Evolutionary conservation across 2,329 filamentous ascomycete species (phyloP).

Genomic region (Colletotrichum australisinense): DNA sequence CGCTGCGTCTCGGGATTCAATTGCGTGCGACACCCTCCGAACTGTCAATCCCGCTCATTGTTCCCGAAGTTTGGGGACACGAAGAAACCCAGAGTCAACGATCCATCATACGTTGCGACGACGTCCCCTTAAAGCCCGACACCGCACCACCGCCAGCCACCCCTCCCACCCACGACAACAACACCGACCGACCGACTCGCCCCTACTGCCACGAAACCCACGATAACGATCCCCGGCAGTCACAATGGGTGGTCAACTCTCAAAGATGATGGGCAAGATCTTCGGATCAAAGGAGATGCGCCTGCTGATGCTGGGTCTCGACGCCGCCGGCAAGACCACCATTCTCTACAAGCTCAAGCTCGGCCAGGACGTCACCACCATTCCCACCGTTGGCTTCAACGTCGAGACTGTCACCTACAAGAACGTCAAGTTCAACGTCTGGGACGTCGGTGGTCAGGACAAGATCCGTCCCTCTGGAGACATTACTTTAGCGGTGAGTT

Average conservation of each 20-base stretch:
- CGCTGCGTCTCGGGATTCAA: not conserved
- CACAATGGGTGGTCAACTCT: conserved; percentile 92
- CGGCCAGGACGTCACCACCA: conserved; percentile 97
- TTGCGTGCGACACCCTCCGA: conserved; percentile 7
- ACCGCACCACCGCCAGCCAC: not conserved
- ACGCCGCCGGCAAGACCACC: conserved; percentile 98
- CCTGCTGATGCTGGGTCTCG: conserved; percentile 96
- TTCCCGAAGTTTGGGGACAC: not conserved
- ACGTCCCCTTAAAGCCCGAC: conserved; percentile 18
- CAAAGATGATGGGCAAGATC: conserved; percentile 98
- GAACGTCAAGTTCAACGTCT: conserved; percentile 99
- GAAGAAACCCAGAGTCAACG: not conserved
- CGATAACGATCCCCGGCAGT: conserved; percentile 27
- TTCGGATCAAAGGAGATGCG: conserved; percentile 99
- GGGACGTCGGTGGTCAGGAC: conserved; percentile 98
- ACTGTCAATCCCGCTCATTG: not conserved
- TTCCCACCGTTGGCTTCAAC: conserved; percentile 98
- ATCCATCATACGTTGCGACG: conserved; percentile 20
- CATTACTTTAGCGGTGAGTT: conserved; percentile 89
- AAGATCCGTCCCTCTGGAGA: conserved; percentile 97
- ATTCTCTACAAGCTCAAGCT: conserved; percentile 99
- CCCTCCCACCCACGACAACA: not conserved
- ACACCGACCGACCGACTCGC: conserved; percentile 10
- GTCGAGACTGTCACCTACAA: conserved; percentile 99
- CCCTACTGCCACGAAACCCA: conserved; percentile 7